Base-by-base conservation (phyloP, 2,329 filamentous ascomycete genomes). In the Phialemoniopsis sp. region DNA sequence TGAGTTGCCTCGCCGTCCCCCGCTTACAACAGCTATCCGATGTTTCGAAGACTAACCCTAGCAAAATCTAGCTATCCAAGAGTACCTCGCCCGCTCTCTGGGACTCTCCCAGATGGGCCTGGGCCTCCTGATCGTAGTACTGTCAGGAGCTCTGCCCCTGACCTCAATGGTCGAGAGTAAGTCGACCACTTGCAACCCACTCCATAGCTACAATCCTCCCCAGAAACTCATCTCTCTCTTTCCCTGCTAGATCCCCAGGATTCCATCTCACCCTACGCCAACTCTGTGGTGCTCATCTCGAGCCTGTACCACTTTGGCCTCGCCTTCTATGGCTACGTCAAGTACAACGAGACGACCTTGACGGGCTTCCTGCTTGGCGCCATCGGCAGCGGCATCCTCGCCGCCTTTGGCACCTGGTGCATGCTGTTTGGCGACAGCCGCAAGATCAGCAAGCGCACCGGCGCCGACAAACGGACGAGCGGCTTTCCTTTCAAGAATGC, bases 41-140 rank as follows among this genome's bases (percentile, higher is more conserved):
- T 19, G 34, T 29, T 36, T 37, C 31, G 8, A 29, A 37, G 32
- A 26, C 17, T 32, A 28, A 38, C 31, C 12, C 16, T 14, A 4
- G 3, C n/a, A 30, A 37, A 31, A n/a, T n/a, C n/a, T 48, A 78
- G 80, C 64, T 17, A 68, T 88, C 26, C 85, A 89, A 60, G 63
- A 76, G 40, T 91, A 91, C 70, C 82, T 90, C 58, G 80, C 80
- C 37, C 83, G 86, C 32, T 78, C 74, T 19, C 72, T 89, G 2
- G 87, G 84, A 46, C 67, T 90, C 41, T 67, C 80, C 21, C 72
- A 89, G 33, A 66, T 89, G 16, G 66, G 79, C 9, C 63, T 91
- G 19, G 80, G 79, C 26, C 54, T 81, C 7, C 62, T 85, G 12
- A 72, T 74, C n/a, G 62, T 89, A 29, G 68, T 87, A 29, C 71